A percentile compares a stretch with the other conserved stretches of the same genome.
Evolutionary conservation across 2,329 filamentous ascomycete genomes (phyloP).

Genomic region (Sporothrix globosa): DNA sequence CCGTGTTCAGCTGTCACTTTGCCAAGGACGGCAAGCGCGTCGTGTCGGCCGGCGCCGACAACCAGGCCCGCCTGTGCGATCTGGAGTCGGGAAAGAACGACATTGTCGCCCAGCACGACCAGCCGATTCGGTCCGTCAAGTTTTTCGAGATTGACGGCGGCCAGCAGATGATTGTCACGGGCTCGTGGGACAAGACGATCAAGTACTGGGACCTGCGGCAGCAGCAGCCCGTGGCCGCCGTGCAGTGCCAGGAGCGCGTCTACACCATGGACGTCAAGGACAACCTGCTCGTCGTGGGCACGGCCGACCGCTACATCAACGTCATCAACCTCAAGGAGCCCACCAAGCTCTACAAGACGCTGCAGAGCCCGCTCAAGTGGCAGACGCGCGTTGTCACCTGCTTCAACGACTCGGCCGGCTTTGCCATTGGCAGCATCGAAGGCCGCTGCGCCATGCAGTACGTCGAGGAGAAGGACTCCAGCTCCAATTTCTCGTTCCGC

Average conservation of each 20-base stretch:
- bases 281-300: constrained; percentile 86
- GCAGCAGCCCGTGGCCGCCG: constrained; percentile 64
- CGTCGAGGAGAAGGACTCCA: constrained; percentile 91
- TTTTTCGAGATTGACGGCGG: constrained; percentile 75
- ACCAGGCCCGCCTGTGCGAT: constrained; percentile 86
- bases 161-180: constrained; percentile 83
- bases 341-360: constrained; percentile 89
- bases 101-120: constrained; percentile 83
- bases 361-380: constrained; percentile 97
- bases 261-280: constrained; percentile 93
- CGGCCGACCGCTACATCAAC: constrained; percentile 94
- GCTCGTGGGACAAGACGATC: constrained; percentile 88
- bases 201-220: constrained; percentile 85
- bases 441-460: constrained; percentile 98
- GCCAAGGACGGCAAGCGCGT: constrained; percentile 94
- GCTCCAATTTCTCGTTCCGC: constrained; percentile 98
- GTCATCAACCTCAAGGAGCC: constrained; percentile 90
- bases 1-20: constrained; percentile 84
- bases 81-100: constrained; percentile 67
- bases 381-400: constrained; percentile 95
- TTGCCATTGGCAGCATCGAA: constrained; percentile 94
- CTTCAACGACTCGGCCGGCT: constrained; percentile 88
- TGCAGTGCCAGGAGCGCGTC: constrained; percentile 74
- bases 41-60: constrained; percentile 86
- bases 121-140: constrained; percentile 75